phyloP scores from a whole-genome alignment of 768 basidiomycete genomes.

The Pisolithus microcarpus region DNA sequence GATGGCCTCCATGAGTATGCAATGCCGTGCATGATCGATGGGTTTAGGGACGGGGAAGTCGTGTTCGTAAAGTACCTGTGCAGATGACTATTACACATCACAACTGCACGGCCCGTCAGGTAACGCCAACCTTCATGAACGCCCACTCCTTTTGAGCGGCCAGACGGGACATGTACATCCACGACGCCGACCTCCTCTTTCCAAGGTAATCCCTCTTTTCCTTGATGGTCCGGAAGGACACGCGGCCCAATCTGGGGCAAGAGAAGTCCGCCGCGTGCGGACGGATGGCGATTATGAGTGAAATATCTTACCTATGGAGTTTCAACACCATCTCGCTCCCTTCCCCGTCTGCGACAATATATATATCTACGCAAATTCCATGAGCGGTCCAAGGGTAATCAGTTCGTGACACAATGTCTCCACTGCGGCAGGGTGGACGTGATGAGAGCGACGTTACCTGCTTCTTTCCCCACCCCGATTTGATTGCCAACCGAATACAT shows the following conservation, averaged over 20 bases:
- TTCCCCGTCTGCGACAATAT: constrained; percentile 79
- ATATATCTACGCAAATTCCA: constrained; percentile 49
- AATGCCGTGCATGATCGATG: constrained; percentile 91
- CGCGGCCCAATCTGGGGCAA: constrained; percentile 73
- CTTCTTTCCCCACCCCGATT: constrained; percentile 98
- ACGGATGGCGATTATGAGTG: not conserved
- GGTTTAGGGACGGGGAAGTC: constrained; percentile 90
- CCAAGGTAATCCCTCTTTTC: constrained; percentile 94
- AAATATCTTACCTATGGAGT: constrained; percentile 65
- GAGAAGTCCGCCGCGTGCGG: too few species aligned
- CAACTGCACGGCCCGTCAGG: not conserved
- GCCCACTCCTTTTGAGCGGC: constrained; percentile 98
- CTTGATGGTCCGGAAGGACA: constrained; percentile 96
- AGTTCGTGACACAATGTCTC: not conserved
- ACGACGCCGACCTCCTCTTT: constrained; percentile 90
- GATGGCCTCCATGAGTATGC: constrained; percentile 92
- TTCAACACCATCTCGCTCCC: constrained; percentile 88
- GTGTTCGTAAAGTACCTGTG: constrained; percentile 83
- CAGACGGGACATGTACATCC: constrained; percentile 99
- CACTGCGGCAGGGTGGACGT: not conserved
- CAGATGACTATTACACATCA: not conserved
- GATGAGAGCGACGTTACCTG: constrained; percentile 44
- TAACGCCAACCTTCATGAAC: constrained; percentile 81
- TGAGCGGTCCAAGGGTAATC: constrained; percentile 4
- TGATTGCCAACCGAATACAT: constrained; percentile 93